Evolutionary conservation across 2,329 filamentous ascomycete genomes (phyloP).

Genomic region (Dactylonectria macrodidyma): DNA sequence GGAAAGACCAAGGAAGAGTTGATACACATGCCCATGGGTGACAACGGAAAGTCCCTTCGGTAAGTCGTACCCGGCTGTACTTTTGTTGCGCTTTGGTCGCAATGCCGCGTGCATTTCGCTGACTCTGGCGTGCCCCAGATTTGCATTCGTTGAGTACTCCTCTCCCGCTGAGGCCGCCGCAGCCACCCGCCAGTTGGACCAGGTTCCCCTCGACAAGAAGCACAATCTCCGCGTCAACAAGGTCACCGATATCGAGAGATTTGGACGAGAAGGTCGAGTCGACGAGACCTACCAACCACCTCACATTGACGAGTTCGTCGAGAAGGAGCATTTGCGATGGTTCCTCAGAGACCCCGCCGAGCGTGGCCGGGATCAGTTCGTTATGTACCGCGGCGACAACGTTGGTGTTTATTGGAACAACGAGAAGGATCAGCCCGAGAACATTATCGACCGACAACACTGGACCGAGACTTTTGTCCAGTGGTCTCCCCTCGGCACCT

Average conservation of each 20-base stretch:
- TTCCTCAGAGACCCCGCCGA: slow-evolving; percentile 87
- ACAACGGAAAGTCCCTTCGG: slow-evolving; percentile 89
- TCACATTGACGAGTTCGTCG: slow-evolving; percentile 85
- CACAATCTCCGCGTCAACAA: slow-evolving; percentile 98
- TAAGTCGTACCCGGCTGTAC: slow-evolving; percentile 63
- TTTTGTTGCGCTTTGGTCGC: background rate
- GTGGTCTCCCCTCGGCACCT: slow-evolving; percentile 97
- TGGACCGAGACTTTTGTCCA: slow-evolving; percentile 99
- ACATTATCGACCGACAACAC: slow-evolving; percentile 90
- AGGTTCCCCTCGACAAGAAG: slow-evolving; percentile 93
- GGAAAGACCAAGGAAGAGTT: slow-evolving; percentile 89
- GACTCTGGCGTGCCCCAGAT: slow-evolving; percentile 66
- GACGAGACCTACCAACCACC: slow-evolving; percentile 92
- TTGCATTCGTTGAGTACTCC: slow-evolving; percentile 97
- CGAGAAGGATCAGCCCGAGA: slow-evolving; percentile 91
- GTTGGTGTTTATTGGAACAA: slow-evolving; percentile 99
- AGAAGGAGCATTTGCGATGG: slow-evolving; percentile 95
- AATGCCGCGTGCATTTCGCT: slow-evolving; percentile 27
- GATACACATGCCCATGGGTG: slow-evolving; percentile 94
- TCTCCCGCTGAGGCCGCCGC: slow-evolving; percentile 90
- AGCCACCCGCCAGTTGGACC: slow-evolving; percentile 90
- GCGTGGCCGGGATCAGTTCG: slow-evolving; percentile 94
- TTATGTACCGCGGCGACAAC: slow-evolving; percentile 91
- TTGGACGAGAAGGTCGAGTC: slow-evolving; percentile 92
- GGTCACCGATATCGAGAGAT: slow-evolving; percentile 97